Evolutionary conservation across 1,284 basidiomycete genomes (phyloP), one percentile per base, ranked within the genome.

Genomic region (Leccinum huronense): DNA sequence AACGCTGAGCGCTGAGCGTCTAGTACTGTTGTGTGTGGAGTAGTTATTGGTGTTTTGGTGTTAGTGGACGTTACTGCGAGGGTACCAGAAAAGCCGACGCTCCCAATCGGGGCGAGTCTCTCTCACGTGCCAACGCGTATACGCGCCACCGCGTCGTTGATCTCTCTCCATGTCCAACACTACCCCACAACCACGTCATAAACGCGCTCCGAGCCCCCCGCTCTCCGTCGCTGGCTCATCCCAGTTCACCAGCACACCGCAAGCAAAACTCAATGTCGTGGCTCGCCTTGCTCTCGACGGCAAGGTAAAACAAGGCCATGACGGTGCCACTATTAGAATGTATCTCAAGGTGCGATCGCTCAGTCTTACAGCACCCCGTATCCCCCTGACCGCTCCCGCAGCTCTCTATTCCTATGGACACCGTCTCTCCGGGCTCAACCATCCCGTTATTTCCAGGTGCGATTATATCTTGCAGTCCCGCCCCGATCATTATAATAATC

Each of bases 221-320:
- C 73, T 75, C 61, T 81, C 82, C 1, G 73, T 68, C 51, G 70
- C 78, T 1, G 75, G 73, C 60, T 77, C 80, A 1, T 76, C 76
- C 6, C 76, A 78, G 33, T 68, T 70, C 59, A 78, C 74, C 1
- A 71, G 73, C 10, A 73, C 72, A 5, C 67, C 79, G 31, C 81
- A 81, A 60, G 78, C 80, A 60, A 87, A 83, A 69, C 70, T 86
- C 59, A 90, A 90, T 70, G 78, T 90, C 19, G 88, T 91, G 3
- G 87, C 88, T 63, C 87, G 88, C 65, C 82, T 91, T 36, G 86
- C 85, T 11, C 84, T 92, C 59, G 88, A 91, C 70, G 90, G 90
- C 42, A 87, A 85, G 73, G 86, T 86, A 33, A 88, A 85, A 73
- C 82, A 83, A 63, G 83, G 81, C 2, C 76, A 83, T 54, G 87